These are phyloP conservation scores for Diplodia intermedia DNA, from an alignment of 2,329 filamentous ascomycete species.

Conservation along the genomic window DNA sequence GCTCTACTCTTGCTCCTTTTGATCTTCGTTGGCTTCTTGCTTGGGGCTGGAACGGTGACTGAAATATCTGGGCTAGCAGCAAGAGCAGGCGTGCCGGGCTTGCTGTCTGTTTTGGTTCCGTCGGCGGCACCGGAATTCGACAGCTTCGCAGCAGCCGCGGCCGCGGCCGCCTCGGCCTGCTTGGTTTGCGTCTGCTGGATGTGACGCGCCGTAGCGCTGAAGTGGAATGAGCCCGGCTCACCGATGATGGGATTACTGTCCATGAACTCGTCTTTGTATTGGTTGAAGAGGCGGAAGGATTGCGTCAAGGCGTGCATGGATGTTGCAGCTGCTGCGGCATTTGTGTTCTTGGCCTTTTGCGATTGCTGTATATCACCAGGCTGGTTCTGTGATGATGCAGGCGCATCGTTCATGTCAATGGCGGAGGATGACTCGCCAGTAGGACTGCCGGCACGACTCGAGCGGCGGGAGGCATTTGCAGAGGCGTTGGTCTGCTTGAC, in stretches of 20 bases:
- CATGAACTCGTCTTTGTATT: slow-evolving; percentile 67
- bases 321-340: slow-evolving; percentile 39
- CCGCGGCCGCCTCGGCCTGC: slow-evolving; percentile 41
- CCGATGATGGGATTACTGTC: slow-evolving; percentile 69
- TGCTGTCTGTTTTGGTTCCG: slow-evolving; percentile 18
- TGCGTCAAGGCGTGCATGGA: slow-evolving; percentile 43
- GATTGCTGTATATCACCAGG: slow-evolving; percentile 1
- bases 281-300: slow-evolving; percentile 59
- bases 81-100: slow-evolving; percentile 16
- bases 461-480: slow-evolving; percentile 43
- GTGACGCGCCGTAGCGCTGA: slow-evolving; percentile 54
- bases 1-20: slow-evolving; percentile 50
- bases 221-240: slow-evolving; percentile 68
- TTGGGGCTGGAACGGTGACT: neutral
- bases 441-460: slow-evolving; percentile 49
- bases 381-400: slow-evolving; percentile 34
- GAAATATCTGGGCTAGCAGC: slow-evolving; percentile 21
- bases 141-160: slow-evolving; percentile 42
- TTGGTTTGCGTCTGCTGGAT: slow-evolving; percentile 51
- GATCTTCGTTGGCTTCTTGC: slow-evolving; percentile 42
- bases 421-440: slow-evolving; percentile 36
- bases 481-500: slow-evolving; percentile 34
- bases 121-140: slow-evolving; percentile 38
- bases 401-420: slow-evolving; percentile 36
- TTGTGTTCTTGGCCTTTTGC: slow-evolving; percentile 19